phyloP scores from a whole-genome alignment of 2,329 filamentous ascomycete genomes.

The Colletotrichum cuscutae region DNA sequence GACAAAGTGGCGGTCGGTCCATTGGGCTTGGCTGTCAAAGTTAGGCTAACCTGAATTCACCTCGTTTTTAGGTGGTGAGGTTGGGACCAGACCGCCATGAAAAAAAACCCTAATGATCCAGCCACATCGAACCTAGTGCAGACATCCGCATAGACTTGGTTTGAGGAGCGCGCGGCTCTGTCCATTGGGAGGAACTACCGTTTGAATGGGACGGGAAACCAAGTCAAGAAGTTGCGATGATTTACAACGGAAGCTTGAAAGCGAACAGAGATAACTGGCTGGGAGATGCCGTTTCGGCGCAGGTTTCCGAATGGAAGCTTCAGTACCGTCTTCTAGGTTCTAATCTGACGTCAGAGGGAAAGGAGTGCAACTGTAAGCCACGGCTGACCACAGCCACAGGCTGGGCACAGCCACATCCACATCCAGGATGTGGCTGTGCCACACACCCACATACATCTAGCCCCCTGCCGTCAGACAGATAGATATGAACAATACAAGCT shows the following conservation, averaged over 20 bases:
- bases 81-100: neutral
- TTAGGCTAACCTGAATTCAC: neutral
- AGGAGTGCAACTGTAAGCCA: too few relatives aligned
- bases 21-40: conserved; percentile 8
- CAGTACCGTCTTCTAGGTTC: neutral
- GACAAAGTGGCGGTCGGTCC: neutral
- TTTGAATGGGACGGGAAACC: neutral
- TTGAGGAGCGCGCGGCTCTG: neutral
- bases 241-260: neutral
- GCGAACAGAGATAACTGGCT: neutral
- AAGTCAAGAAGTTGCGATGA: neutral
- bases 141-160: neutral
- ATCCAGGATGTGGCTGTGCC: too few relatives aligned
- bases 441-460: too few relatives aligned
- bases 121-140: neutral
- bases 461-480: too few relatives aligned
- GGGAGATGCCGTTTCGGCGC: neutral
- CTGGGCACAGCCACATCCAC: too few relatives aligned
- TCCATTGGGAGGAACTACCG: neutral
- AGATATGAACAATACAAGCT: too few relatives aligned
- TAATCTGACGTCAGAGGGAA: neutral
- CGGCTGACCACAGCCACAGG: too few relatives aligned
- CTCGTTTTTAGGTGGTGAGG: neutral
- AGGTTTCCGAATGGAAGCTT: neutral
- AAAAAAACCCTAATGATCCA: neutral